phyloP scores from a whole-genome alignment of 2,329 filamentous ascomycete genomes.

The Colletotrichum scovillei region DNA sequence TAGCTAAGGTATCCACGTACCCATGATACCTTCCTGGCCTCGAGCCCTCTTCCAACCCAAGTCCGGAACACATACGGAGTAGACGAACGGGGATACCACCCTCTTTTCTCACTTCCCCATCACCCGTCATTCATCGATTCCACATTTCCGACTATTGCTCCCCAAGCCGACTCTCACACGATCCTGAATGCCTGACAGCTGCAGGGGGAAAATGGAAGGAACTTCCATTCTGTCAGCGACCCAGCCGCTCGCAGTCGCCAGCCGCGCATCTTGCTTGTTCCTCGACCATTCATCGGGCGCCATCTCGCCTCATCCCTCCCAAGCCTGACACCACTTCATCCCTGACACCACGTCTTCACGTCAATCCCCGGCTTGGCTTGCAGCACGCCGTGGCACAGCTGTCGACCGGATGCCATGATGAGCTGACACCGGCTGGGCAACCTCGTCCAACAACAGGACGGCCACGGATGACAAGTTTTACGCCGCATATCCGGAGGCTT shows the following conservation, averaged over 20 bases:
- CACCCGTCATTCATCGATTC: too few species aligned
- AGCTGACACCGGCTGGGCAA: not conserved
- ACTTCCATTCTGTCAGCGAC: too few species aligned
- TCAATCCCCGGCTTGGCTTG: not conserved
- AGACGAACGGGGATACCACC: too few species aligned
- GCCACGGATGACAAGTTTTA: not conserved
- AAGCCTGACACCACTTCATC: not conserved
- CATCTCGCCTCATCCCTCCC: not conserved
- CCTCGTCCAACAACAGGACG: not conserved
- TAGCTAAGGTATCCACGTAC: too few species aligned
- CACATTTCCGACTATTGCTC: too few species aligned
- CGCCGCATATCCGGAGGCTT: not conserved
- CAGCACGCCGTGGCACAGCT: not conserved
- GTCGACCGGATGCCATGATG: not conserved
- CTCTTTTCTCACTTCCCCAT: too few species aligned
- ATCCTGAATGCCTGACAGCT: too few species aligned
- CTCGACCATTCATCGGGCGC: not conserved
- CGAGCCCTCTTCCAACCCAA: not conserved
- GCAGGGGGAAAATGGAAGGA: too few species aligned
- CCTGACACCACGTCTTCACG: not conserved
- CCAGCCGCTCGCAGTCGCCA: not conserved
- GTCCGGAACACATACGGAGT: not conserved
- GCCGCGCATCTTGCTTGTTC: not conserved
- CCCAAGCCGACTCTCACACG: too few species aligned
- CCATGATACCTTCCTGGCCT: not conserved